Base-by-base conservation (phyloP, 2,329 filamentous ascomycete genomes). In the Colletotrichum endophyticum region DNA sequence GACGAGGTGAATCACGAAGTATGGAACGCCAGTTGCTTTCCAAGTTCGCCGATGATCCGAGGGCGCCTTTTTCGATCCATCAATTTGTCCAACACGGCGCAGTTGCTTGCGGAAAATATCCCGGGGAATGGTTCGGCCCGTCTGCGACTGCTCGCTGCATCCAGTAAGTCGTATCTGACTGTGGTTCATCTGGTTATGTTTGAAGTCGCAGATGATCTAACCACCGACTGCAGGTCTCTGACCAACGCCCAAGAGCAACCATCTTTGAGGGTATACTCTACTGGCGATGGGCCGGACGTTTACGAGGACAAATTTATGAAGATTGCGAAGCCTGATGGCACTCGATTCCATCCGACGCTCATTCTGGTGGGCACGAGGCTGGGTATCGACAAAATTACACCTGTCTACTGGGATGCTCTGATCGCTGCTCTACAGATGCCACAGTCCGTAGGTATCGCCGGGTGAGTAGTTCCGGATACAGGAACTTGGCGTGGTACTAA, bases 121-220 rank as follows among this genome's bases (percentile, higher is more conserved):
- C 97, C 0, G 97, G 97, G 49, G 95, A 99, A 85, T 99, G 97
- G 97, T 99, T 99, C 85, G 97, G 97, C 0, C 97, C 97, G n/a
- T 98, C 96, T 22, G 97, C 97, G 8, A 98, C 97, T 12, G 96
- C 97, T 63, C 92, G 94, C 73, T 99, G 97, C 84, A 98, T 99
- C 79, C 94, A 97, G 96, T 98, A 87, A 84, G 94, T 62, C 30
- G 62, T 27, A 13, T 53, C 34, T 28, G 16, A 44, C 34, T 27
- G n/a, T 32, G 28, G 59, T 34, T 13, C 7, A 27, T n/a, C 32
- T 11, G 16, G 34, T 22, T 25, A 19, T 22, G 25, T 19, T 30
- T 32, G 7, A 68, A 25, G 59, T 77, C 28, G 75, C 72, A 66
- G 22, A 59, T 61, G 28, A 32, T 49, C 11, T 76, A 68, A 72